These are phyloP conservation scores for Daedalea quercina DNA, from an alignment of 768 basidiomycete genomes.

Conservation along the genomic window DNA sequence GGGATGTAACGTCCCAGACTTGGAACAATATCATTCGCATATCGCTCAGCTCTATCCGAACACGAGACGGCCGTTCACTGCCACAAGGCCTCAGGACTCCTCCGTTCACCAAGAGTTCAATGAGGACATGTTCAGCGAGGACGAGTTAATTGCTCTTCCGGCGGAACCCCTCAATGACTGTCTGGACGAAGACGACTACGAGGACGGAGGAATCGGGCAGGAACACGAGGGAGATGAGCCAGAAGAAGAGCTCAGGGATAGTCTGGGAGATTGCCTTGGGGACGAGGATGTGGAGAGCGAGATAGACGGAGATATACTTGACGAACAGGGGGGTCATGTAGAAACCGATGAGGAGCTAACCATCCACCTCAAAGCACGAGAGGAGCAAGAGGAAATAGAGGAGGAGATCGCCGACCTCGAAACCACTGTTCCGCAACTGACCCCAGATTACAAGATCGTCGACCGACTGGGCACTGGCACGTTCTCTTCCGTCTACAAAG, in stretches of 20 bases:
- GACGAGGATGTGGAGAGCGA: conserved; percentile 23
- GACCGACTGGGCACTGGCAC: conserved; percentile 96
- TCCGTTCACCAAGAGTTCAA: not conserved
- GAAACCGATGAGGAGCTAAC: conserved; percentile 60
- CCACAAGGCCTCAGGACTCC: not conserved
- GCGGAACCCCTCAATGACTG: not conserved
- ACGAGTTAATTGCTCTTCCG: not conserved
- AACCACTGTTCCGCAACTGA: conserved; percentile 57
- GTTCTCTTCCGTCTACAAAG: conserved; percentile 99
- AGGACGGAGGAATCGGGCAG: conserved; percentile 21
- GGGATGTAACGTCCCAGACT: conserved; percentile 30
- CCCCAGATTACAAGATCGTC: conserved; percentile 65
- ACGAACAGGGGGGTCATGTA: conserved; percentile 27
- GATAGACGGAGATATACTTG: conserved; percentile 24
- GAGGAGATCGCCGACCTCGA: conserved; percentile 73
- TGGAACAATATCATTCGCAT: conserved; percentile 45
- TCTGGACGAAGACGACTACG: conserved; percentile 5
- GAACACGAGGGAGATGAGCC: conserved; percentile 43
- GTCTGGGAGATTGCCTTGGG: conserved; percentile 20
- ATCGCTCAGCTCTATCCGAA: conserved; percentile 37
- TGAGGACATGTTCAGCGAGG: not conserved
- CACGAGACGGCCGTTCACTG: not conserved
- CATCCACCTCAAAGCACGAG: conserved; percentile 45
- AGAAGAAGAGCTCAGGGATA: conserved; percentile 31
- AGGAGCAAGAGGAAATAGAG: conserved; percentile 70